Evolutionary conservation across 225 moss, liverwort and hornwort species (phyloP), one percentile per base, ranked within the genome.

Genomic region (Pleurozium schreberi): DNA sequence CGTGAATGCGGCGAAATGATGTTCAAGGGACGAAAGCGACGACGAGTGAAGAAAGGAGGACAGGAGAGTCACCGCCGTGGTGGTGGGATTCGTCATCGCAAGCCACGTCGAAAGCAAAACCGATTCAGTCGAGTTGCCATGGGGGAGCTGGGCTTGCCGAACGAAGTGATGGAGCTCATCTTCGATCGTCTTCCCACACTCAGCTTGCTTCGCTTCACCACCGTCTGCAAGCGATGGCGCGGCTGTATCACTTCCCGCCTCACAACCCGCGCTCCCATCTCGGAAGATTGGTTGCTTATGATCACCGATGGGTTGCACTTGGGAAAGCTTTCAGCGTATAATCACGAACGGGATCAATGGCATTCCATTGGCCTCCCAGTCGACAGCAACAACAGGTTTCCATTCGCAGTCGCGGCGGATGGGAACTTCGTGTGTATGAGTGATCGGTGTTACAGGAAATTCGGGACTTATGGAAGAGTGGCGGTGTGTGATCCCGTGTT

Each of bases 261-360:
- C 34, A 19, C 66, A 14, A 87, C 69, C 11, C 87, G 36, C 13
- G 60, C 58, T 33, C 45, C 87, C 3, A 80, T 89, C 6, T 40
- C 82, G 1, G 93, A 94, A 65, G 90, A 90, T 40, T 94, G 90
- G 92, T 7, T 94, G 81, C 90, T 94, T 82, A 92, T 92, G 93
- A 87, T 94, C 88, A 90, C 92, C 11, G 92, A 94, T 34, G 93
- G 92, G 73, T 88, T 92, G 65, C 93, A 94, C 68, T 84, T 92
- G 8, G 92, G 93, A 60, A 94, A 87, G 88, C 87, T 94, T 2
- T 88, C 73, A 53, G 91, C 90, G 34, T 94, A 92, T 61, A 94
- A 91, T 45, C 85, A 87, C 3, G 87, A 66, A 18, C 77, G 87
- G n/a, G 75, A 87, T 81, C 81, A 88, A 27, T 94, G 93, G 93